These are phyloP conservation scores for Suillus placidus DNA, from an alignment of 768 basidiomycete species.

Conservation along the genomic window DNA sequence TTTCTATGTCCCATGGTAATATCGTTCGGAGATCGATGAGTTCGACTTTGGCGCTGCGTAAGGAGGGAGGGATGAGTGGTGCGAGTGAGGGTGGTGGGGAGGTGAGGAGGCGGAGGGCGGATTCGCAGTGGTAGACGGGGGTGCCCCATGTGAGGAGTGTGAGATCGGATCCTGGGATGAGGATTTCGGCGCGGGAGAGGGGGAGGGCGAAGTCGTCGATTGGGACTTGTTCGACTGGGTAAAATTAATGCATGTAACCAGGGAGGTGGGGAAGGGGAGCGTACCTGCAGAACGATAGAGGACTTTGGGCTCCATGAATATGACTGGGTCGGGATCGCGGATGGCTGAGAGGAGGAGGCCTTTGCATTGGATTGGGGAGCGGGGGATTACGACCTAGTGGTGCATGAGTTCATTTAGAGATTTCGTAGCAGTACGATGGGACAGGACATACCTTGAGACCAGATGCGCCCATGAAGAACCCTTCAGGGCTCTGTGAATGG, in stretches of 20 bases:
- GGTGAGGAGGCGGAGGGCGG: conserved; percentile 72
- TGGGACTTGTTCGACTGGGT: conserved; percentile 86
- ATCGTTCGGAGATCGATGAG: conserved; percentile 90
- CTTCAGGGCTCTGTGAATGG: conserved; percentile 95
- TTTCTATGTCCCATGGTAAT: conserved; percentile 86
- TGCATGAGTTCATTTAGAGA: neutral
- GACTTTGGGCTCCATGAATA: conserved; percentile 96
- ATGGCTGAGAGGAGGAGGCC: conserved; percentile 84
- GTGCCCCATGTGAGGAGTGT: conserved; percentile 94
- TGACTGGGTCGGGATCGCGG: conserved; percentile 89
- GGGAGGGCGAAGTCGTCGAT: conserved; percentile 86
- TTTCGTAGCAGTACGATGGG: neutral
- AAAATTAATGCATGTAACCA: conserved; percentile 1
- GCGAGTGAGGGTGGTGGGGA: conserved; percentile 68
- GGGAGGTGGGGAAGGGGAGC: neutral
- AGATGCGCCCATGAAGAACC: conserved; percentile 88
- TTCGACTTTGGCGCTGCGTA: conserved; percentile 76
- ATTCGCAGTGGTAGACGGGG: conserved; percentile 87
- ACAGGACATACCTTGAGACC: conserved; percentile 71
- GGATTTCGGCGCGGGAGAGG: conserved; percentile 76
- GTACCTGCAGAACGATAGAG: conserved; percentile 86
- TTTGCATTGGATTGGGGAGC: conserved; percentile 95
- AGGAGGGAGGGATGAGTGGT: conserved; percentile 60
- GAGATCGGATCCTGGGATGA: conserved; percentile 77
- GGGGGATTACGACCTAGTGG: conserved; percentile 77